These are phyloP conservation scores for Diplogelasinospora grovesii DNA, from an alignment of 495 filamentous ascomycete species.

Conservation along the genomic window DNA sequence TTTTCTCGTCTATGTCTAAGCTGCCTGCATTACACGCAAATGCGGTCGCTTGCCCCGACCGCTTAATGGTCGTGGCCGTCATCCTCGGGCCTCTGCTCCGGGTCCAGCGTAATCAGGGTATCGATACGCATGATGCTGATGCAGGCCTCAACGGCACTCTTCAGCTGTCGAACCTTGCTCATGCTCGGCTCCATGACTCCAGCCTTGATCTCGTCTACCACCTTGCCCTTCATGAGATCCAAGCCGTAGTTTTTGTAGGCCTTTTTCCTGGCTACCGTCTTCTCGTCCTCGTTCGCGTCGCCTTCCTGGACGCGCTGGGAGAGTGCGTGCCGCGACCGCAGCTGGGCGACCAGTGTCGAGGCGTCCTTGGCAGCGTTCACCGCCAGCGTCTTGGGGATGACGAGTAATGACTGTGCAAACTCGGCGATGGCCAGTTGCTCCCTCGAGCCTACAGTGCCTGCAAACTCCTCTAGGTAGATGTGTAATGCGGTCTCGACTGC, in stretches of 20 bases:
- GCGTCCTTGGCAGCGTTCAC: constrained; percentile 96
- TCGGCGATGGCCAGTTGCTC: constrained; percentile 98
- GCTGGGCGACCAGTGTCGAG: constrained; percentile 88
- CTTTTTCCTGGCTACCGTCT: constrained; percentile 84
- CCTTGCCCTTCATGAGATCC: constrained; percentile 82
- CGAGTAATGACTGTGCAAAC: constrained; percentile 89
- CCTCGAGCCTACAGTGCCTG: constrained; percentile 93
- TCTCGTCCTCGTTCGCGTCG: constrained; percentile 77
- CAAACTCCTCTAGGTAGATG: constrained; percentile 99
- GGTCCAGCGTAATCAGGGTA: constrained; percentile 97
- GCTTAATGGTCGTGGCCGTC: constrained; percentile 65
- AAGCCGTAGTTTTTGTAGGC: constrained; percentile 97
- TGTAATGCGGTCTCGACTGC: constrained; percentile 98
- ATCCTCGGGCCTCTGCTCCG: constrained; percentile 72
- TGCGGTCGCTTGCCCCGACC: neutral
- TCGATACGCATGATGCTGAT: constrained; percentile 99
- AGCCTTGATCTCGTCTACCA: constrained; percentile 88
- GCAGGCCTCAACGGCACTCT: constrained; percentile 97
- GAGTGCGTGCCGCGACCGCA: constrained; percentile 89
- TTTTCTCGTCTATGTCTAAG: neutral
- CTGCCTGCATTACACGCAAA: neutral
- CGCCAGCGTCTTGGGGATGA: constrained; percentile 93
- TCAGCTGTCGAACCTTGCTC: constrained; percentile 97
- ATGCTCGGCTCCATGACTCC: constrained; percentile 95
- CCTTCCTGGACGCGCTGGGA: constrained; percentile 83